These are phyloP conservation scores for Suhomyces atakaporum DNA, from an alignment of 1,139 yeast species.

Conservation along the genomic window DNA sequence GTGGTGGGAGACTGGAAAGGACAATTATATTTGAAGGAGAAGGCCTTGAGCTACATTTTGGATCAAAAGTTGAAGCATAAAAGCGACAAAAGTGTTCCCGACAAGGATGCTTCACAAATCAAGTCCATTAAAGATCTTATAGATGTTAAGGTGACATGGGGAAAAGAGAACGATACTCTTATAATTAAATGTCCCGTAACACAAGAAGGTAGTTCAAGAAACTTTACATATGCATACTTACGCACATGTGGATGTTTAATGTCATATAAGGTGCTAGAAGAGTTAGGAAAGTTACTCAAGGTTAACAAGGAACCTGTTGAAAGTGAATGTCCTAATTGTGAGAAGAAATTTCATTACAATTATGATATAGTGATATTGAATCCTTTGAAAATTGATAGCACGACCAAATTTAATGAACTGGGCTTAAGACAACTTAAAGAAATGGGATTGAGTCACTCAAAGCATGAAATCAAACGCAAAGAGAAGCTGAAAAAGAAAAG, in stretches of 20 bases:
- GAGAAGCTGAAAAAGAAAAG: constrained; percentile 3
- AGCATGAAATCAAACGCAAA: constrained; percentile 14
- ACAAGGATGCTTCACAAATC: neutral
- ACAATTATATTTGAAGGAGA: constrained; percentile 65
- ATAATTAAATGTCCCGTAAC: constrained; percentile 44
- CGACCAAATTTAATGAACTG: constrained; percentile 33
- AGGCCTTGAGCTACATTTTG: constrained; percentile 59
- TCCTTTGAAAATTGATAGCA: constrained; percentile 19
- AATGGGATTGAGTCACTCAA: constrained; percentile 14
- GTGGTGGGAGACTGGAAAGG: constrained; percentile 77
- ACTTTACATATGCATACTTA: constrained; percentile 27
- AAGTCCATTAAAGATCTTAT: constrained; percentile 30
- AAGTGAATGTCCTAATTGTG: constrained; percentile 40
- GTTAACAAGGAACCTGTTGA: constrained; percentile 7
- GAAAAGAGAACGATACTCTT: constrained; percentile 3
- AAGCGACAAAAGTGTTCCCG: constrained; percentile 19
- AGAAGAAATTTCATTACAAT: constrained; percentile 21
- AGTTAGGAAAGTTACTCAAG: constrained; percentile 13
- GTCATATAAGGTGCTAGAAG: constrained; percentile 26
- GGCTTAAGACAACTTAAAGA: constrained; percentile 31
- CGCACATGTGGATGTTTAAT: constrained; percentile 48
- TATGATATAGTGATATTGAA: constrained; percentile 38
- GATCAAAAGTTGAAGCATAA: constrained; percentile 23
- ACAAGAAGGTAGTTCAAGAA: constrained; percentile 11
- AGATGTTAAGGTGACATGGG: constrained; percentile 31